These are phyloP conservation scores for Geotrichum siamense DNA, from an alignment of 1,139 yeast species.

Conservation along the genomic window DNA sequence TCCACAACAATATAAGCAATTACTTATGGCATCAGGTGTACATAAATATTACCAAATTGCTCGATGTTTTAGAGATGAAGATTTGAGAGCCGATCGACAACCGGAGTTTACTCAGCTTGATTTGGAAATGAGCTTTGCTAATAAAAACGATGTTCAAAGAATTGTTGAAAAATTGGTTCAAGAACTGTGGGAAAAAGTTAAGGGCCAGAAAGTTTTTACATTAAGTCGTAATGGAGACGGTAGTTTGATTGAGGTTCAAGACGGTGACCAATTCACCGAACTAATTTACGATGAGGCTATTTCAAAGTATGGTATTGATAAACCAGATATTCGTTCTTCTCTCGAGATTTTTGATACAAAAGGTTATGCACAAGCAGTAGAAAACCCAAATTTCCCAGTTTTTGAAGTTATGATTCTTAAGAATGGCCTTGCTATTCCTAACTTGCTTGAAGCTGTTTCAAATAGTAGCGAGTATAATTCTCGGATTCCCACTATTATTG, in stretches of 20 bases:
- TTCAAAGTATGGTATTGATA: slow-evolving; percentile 76
- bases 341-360: slow-evolving; percentile 42
- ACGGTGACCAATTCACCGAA: slow-evolving; percentile 34
- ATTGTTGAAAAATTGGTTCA: slow-evolving; percentile 56
- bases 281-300: slow-evolving; percentile 65
- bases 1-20: slow-evolving; percentile 94
- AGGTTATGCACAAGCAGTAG: slow-evolving; percentile 26
- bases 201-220: slow-evolving; percentile 37
- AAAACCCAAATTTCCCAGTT: slow-evolving; percentile 47
- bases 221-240: slow-evolving; percentile 15
- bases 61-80: slow-evolving; percentile 92
- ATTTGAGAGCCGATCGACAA: slow-evolving; percentile 87
- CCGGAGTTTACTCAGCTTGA: slow-evolving; percentile 97
- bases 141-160: slow-evolving; percentile 55
- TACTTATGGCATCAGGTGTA: slow-evolving; percentile 90
- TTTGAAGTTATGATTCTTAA: slow-evolving; percentile 65
- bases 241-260: slow-evolving; percentile 6
- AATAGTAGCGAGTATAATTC: slow-evolving; percentile 46
- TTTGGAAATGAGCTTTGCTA: slow-evolving; percentile 83
- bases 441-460: slow-evolving; percentile 38
- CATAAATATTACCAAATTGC: slow-evolving; percentile 84
- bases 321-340: slow-evolving; percentile 70
- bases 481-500: slow-evolving; percentile 54
- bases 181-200: slow-evolving; percentile 47
- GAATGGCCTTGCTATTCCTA: slow-evolving; percentile 38